Base-by-base conservation (phyloP, 208 protist genomes). In the Trypanosoma rangeli region DNA sequence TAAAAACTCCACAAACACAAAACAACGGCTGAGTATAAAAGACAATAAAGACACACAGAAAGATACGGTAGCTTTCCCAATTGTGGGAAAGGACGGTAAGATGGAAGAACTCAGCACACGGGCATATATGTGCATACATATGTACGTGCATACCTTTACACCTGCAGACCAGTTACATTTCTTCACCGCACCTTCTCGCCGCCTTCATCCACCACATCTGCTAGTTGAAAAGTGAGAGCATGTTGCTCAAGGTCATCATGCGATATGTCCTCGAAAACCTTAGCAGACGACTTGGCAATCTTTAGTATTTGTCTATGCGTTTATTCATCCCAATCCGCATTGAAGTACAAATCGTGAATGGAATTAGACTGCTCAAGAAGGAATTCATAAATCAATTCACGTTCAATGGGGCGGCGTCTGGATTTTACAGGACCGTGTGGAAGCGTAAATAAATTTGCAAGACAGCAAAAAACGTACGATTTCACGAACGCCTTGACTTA, bases 261-360 rank as follows among this genome's bases (percentile, higher is more conserved):
- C 2, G 28, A 64, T 22, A 58, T 67, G 1, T 79, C 74, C 28
- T 82, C 59, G 18, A 92, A 68, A 7, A 86, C 75, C n/a, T 85
- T 75, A 24, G 73, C 78, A 33, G 89, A 90, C 18, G 84, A 84
- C 26, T 86, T 63, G 0, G 89, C 89, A 49, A 94, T 86, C 37
- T 80, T 80, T 58, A 78, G 73, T 50, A 92, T 82, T 5, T 84
- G 92, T 49, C 80, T 79, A 61, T 90, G 81, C 0, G 72, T 73
- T 1, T 69, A 42, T 8, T 83, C 75, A 0, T 87, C 85, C 39
- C 33, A 35, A 52, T 82, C 74, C 59, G 80, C 79, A 74, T 87
- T 86, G 66, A 94, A 94, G 76, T 94, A 92, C 56, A 87, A 70
- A 67, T 91, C 86, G 28, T 74, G 69, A 8, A 94, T 79, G 37